phyloP scores from a whole-genome alignment of 768 basidiomycete genomes.

The Rhodotorula taiwanensis region DNA sequence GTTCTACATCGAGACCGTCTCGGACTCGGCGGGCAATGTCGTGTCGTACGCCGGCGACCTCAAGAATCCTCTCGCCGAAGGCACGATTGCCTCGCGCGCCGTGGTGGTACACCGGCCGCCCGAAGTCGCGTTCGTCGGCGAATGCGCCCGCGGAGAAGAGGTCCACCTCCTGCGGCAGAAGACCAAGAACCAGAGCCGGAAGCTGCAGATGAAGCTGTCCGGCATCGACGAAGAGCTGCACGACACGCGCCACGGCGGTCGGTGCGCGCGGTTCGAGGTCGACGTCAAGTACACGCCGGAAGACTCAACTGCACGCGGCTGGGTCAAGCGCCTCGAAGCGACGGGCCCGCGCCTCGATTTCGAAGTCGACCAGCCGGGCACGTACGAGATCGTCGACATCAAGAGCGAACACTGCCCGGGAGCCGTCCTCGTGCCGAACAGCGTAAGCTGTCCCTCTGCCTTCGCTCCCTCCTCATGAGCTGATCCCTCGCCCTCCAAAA shows the following conservation, averaged over 20 bases:
- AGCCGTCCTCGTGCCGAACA: slow-evolving; percentile 21
- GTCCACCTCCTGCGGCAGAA: slow-evolving; percentile 5
- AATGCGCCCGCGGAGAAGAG: slow-evolving; percentile 24
- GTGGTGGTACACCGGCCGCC: slow-evolving; percentile 29
- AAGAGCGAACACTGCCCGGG: slow-evolving; percentile 23
- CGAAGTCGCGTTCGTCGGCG: slow-evolving; percentile 20
- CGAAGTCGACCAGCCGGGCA: slow-evolving; percentile 18
- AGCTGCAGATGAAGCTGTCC: slow-evolving; percentile 9
- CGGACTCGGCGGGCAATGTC: slow-evolving; percentile 26
- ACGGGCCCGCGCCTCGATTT: neutral
- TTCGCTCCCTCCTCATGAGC: neutral
- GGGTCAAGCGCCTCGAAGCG: slow-evolving; percentile 10
- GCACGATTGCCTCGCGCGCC: slow-evolving; percentile 6
- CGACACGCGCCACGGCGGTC: neutral
- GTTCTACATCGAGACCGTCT: slow-evolving; percentile 29
- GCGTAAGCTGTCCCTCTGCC: slow-evolving; percentile 3
- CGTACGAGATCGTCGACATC: slow-evolving; percentile 28
- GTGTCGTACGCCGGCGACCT: slow-evolving; percentile 4
- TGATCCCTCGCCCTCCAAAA: neutral
- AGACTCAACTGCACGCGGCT: neutral
- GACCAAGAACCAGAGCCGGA: neutral
- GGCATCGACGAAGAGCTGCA: slow-evolving; percentile 7
- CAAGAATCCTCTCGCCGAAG: slow-evolving; percentile 3
- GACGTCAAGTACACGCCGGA: slow-evolving; percentile 12
- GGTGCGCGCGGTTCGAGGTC: slow-evolving; percentile 4